These are phyloP conservation scores for Apiospora arundinis DNA, from an alignment of 2,329 filamentous ascomycete genomes.

Conservation along the genomic window DNA sequence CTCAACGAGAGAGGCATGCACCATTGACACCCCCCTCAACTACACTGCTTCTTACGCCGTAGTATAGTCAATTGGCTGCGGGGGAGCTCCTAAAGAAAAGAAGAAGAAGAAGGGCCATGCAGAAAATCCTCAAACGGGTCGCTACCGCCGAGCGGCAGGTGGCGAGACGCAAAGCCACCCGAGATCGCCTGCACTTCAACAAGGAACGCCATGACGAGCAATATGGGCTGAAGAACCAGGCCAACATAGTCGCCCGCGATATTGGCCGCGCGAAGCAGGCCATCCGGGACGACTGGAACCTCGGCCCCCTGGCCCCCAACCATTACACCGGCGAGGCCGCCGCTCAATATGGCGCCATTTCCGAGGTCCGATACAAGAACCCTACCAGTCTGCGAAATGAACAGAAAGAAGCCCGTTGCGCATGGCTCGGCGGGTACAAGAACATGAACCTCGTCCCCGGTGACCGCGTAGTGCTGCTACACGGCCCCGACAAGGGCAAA, in stretches of 20 bases:
- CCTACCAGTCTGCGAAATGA: slow-evolving; percentile 41
- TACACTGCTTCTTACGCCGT: background rate
- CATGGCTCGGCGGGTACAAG: slow-evolving; percentile 61
- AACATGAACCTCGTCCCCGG: slow-evolving; percentile 68
- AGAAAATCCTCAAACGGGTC: slow-evolving; percentile 43
- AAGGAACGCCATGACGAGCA: slow-evolving; percentile 33
- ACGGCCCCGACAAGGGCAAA: slow-evolving; percentile 81
- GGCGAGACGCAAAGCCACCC: slow-evolving; percentile 40
- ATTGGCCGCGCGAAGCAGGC: slow-evolving; percentile 58
- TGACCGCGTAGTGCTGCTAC: slow-evolving; percentile 83
- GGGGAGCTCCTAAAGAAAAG: background rate
- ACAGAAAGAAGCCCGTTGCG: slow-evolving; percentile 51
- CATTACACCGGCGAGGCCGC: slow-evolving; percentile 68
- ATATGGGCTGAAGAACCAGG: slow-evolving; percentile 34
- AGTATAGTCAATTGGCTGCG: background rate
- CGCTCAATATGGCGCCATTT: slow-evolving; percentile 65
- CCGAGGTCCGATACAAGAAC: slow-evolving; percentile 39
- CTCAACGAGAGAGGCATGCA: slow-evolving; percentile 1
- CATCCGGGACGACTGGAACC: slow-evolving; percentile 77
- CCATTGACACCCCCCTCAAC: background rate
- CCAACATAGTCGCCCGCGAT: slow-evolving; percentile 37
- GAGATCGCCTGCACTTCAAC: slow-evolving; percentile 32
- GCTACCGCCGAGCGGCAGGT: slow-evolving; percentile 45
- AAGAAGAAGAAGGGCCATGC: slow-evolving; percentile 31
- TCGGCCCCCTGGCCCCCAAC: slow-evolving; percentile 80